Evolutionary conservation across 176 grass and related monocot genomes (phyloP), one percentile per base, ranked within the genome.

Genomic region (Poa annua): DNA sequence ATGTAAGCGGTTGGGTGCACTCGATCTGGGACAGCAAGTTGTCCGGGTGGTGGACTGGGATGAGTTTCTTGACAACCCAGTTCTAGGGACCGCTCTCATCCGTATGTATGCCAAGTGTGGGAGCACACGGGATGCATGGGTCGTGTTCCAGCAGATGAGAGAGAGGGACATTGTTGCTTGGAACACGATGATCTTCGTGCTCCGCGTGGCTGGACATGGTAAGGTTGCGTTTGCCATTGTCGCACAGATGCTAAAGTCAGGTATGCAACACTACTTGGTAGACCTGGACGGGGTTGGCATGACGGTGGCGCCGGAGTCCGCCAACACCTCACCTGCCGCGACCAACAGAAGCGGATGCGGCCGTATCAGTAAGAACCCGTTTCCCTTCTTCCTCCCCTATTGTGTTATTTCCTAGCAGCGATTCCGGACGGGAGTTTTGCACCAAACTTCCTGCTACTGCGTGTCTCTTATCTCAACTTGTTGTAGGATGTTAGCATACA

Each of bases 101-200:
- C 64, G 90, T 84, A 93, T 90, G 86, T 86, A 88, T 22, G 79
- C 88, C 63, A 93, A 90, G 84, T 90, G 86, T 19, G 91, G 91
- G 54, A 89, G 77, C 81, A 86, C n/a, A 0, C 2, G 3, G 11
- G 83, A 69, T 13, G 92, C 88, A 3, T 94, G 92, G 92, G 1
- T 12, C 5, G 75, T 93, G 15, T 93, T 93, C 78, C 47, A 61
- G 75, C 80, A 79, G 38, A 93, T 93, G 83, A 76, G 57, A 63
- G 84, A 77, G 66, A 90, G 61, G 20, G 88, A 88, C 33, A 53
- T 89, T 22, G 57, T 88, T 88, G 86, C 84, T 36, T 94, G 92
- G 92, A 87, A 94, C 50, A 81, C 89, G 3, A 94, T 94, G 88
- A 76, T 94, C 34, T 65, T 80, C 47, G 88, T 86, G 20, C 84